Conservation (phyloP, 1,284 basidiomycete genomes). For the Pseudozyma thailandica region DNA sequence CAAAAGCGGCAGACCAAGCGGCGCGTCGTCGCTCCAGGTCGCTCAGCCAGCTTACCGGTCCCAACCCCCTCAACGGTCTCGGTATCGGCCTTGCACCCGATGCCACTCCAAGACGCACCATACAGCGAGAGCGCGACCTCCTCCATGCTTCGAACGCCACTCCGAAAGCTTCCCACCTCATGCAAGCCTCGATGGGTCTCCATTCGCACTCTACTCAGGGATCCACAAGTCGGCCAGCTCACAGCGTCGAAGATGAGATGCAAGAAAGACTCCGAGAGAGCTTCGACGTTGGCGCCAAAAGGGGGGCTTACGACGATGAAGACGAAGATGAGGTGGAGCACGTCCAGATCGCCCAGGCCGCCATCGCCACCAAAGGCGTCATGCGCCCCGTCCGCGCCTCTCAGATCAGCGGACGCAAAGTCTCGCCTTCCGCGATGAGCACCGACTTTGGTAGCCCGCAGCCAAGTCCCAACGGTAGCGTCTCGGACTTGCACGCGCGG, state of each 20-base stretch:
- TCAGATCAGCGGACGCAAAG: conserved; percentile 26
- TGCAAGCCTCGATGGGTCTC: conserved; percentile 24
- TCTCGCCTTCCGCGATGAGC: conserved; percentile 23
- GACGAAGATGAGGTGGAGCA: conserved; percentile 38
- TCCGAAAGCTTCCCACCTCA: conserved; percentile 32
- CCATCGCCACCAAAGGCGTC: conserved; percentile 36
- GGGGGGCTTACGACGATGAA: conserved; percentile 11
- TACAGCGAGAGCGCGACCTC: conserved; percentile 17
- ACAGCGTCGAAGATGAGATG: conserved; percentile 11
- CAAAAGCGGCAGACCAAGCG: conserved; percentile 8
- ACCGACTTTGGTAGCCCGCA: conserved; percentile 22
- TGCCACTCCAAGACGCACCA: conserved; percentile 19
- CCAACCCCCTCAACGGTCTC: conserved; percentile 31
- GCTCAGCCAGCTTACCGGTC: conserved; percentile 10
- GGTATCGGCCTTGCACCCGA: conserved; percentile 31
- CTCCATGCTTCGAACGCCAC: conserved; percentile 20
- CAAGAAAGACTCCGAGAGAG: conserved; percentile 30
- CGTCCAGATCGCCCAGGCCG: conserved; percentile 39
- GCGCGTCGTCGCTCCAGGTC: conserved; percentile 21
- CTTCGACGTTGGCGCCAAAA: conserved; percentile 9
- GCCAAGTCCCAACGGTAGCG: conserved; percentile 25
- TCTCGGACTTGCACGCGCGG: conserved; percentile 15
- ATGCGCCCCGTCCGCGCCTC: conserved; percentile 30
- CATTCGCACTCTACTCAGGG: too few species aligned
- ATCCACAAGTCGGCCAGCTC: conserved; percentile 2